Base-by-base conservation (phyloP, 176 grass and related monocot species). In the Bromus sterilis region DNA sequence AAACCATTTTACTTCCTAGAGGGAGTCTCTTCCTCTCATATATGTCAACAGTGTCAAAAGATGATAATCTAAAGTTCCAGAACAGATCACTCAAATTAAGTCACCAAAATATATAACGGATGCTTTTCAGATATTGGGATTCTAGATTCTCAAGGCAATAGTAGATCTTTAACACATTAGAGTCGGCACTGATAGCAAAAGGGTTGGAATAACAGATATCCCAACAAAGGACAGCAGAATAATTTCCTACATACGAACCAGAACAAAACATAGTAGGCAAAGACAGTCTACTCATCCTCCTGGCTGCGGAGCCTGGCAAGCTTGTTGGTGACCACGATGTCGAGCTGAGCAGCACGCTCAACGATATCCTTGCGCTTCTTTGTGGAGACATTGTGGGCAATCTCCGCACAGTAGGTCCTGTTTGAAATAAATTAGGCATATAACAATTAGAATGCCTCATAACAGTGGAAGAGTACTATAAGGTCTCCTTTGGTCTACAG, bases 281-380 rank as follows among this genome's bases (percentile, higher is more conserved):
- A 35, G 64, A 21, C 43, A 64, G 26, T 60, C 83, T 67, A 91
- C 89, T 94, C 89, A 2, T 91, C 89, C 77, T 94, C 89, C 40
- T 94, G 89, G 86, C 89, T 94, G 28, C 81, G 83, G 43, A 94
- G 80, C 74, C 92, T 94, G 9, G 92, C 92, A 70, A 85, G 84
- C 84, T 82, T 89, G 77, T 94, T 94, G 34, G 86, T 89, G n/a
- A 94, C 92, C 21, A 94, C 92, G 9, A 94, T 82, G 64, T 94
- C 89, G 4, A 94, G 92, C 80, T 91, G 89, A 1, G 80, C 84
- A 7, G 92, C 92, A 39, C 89, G 89, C 83, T 94, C 89, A 2
- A 94, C 89, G 1, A 94, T 91, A 31, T 79, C 86, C 89, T 94
- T 94, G 66, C 89, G 92, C 80, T 94, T 91, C 51, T 77, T 78